Base-by-base conservation (phyloP, 2,329 filamentous ascomycete genomes). In the Colletotrichum camelliae region DNA sequence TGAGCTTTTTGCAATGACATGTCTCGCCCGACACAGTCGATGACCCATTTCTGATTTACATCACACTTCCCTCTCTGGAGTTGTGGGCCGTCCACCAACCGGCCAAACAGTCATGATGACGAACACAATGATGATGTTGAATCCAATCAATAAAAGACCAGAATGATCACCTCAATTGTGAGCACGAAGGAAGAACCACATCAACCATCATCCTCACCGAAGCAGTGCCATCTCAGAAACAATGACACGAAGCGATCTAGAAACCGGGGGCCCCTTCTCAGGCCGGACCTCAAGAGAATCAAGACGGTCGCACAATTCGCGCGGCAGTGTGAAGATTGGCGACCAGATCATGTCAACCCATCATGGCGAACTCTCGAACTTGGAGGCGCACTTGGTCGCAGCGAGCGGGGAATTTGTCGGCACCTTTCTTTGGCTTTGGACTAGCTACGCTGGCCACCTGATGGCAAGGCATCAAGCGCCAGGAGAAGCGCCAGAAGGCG, bases 371-470 rank as follows among this genome's bases (percentile, higher is more conserved):
- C 39, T 67, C 8, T 67, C 64, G 8, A 48, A 29, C 6, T n/a
- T 67, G 7, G 35, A 67, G 39, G 64, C 64, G 2, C 67, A 84
- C 29, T 67, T 85, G 16, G 82, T 87, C 52, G 84, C 88, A 21
- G 80, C 86, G 60, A 77, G 88, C 35, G 87, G 86, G 75, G 88
- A 90, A 82, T 88, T 90, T 65, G 86, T 87, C 77, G 88, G 88
- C 67, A 90, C 88, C 4, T 89, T 90, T 77, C 84, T 89, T 81
- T 90, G 90, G 81, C 83, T 90, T 1, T 86, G 89, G 60, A 81
- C 86, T 60, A 79, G 85, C 27, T 87, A 84, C 70, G 81, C 84
- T 39, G 85, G 85, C 55, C 79, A 85, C 2, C 83, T 86, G 74
- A 83, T 85, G 24, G 84, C 83, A 21, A 31, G 8, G 33, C 74